A percentile compares a stretch with the other conserved stretches of the same genome.
phyloP scores from a whole-genome alignment of 257 asterid species.

The Primulina tabacum region DNA sequence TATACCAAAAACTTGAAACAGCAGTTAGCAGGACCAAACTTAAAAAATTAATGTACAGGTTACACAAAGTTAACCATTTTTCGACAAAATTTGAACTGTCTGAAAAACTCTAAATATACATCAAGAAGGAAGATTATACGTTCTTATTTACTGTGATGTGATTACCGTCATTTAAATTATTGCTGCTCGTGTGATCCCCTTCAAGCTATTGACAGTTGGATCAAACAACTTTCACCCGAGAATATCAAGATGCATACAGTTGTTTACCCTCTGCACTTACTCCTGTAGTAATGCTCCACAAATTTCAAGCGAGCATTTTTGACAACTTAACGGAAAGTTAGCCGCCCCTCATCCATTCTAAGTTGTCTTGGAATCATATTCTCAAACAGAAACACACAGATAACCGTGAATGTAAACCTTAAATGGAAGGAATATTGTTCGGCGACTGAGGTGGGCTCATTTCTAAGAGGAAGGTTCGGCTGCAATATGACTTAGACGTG shows the following conservation, averaged over 20 bases:
- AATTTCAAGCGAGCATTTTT: background rate
- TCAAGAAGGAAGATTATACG: background rate
- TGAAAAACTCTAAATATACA: background rate
- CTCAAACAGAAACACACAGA: background rate
- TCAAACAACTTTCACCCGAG: background rate
- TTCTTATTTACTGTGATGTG: background rate
- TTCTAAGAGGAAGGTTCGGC: conserved; percentile 73
- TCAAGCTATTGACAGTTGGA: background rate
- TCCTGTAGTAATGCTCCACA: background rate
- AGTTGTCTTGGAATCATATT: background rate
- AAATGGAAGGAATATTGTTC: conserved; percentile 43
- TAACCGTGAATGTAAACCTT: conserved; percentile 6
- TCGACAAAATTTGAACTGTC: background rate
- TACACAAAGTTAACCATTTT: background rate
- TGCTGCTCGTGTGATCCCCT: background rate
- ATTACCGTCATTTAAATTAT: background rate
- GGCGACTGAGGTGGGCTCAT: conserved; percentile 76
- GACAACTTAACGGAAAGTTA: background rate
- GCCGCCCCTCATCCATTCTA: background rate
- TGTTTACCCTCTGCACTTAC: background rate
- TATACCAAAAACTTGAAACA: too few species aligned
- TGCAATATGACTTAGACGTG: conserved; percentile 77
- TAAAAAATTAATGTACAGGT: background rate
- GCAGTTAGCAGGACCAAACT: background rate
- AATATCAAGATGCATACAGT: background rate